Percentiles rank a stretch among this genome's conserved stretches.
These are phyloP conservation scores for Candida silvicultrix DNA, from an alignment of 805 yeast genomes.

Conservation along the genomic window DNA sequence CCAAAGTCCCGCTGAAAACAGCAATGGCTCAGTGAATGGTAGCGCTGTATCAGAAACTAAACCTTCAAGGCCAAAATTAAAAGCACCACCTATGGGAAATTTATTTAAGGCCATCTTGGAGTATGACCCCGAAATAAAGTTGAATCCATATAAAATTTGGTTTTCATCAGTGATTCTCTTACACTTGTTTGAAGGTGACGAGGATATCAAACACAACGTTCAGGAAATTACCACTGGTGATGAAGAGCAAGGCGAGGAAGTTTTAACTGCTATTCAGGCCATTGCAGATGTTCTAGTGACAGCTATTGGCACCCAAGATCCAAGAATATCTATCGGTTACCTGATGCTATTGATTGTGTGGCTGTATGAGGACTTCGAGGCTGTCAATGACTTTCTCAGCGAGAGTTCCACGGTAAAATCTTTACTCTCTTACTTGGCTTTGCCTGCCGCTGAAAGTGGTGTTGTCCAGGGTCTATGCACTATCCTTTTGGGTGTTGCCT, in stretches of 20 bases:
- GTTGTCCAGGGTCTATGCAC: constrained; percentile 70
- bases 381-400: constrained; percentile 67
- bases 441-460: constrained; percentile 41
- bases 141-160: constrained; percentile 87
- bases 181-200: constrained; percentile 50
- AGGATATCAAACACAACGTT: constrained; percentile 42
- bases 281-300: constrained; percentile 68
- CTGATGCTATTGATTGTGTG: constrained; percentile 67
- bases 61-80: constrained; percentile 2
- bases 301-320: constrained; percentile 55
- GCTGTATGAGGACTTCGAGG: constrained; percentile 70
- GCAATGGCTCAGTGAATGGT: not conserved
- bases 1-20: not conserved
- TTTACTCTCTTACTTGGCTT: constrained; percentile 58
- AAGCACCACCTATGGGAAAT: constrained; percentile 42
- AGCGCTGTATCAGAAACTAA: not conserved
- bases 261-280: constrained; percentile 64
- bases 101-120: constrained; percentile 67
- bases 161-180: constrained; percentile 67
- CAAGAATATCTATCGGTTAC: constrained; percentile 73
- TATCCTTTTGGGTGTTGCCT: constrained; percentile 65
- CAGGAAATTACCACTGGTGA: constrained; percentile 51
- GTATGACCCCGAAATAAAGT: constrained; percentile 61
- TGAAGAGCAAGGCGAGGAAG: constrained; percentile 60
- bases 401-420: constrained; percentile 65